Evolutionary conservation across 306 rosid species (phyloP).

Genomic region (Dalbergia cochinchinensis): DNA sequence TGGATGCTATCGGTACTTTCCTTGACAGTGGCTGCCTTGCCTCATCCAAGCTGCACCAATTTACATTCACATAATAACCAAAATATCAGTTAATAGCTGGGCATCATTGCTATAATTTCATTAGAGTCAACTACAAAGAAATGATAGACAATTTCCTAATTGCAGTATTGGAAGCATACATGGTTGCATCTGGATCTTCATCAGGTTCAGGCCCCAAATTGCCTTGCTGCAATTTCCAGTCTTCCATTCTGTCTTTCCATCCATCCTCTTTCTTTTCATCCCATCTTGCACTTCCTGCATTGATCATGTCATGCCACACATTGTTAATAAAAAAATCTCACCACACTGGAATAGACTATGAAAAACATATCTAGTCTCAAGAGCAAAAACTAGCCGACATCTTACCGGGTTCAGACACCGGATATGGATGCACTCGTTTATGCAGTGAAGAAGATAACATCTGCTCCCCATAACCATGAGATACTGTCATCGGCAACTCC

Average conservation of each 20-base stretch:
- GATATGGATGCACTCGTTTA: slow-evolving; percentile 80
- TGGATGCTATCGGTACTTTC: slow-evolving; percentile 92
- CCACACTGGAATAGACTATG: too few relatives aligned
- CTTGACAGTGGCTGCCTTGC: slow-evolving; percentile 94
- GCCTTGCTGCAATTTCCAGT: slow-evolving; percentile 96
- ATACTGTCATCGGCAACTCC: slow-evolving; percentile 57
- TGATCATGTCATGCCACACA: slow-evolving; percentile 5
- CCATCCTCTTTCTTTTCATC: slow-evolving; percentile 70
- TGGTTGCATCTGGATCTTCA: slow-evolving; percentile 73
- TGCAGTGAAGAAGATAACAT: slow-evolving; percentile 75
- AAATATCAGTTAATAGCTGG: not conserved
- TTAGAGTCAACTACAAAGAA: not conserved
- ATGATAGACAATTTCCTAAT: slow-evolving; percentile 9
- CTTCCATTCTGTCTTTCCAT: slow-evolving; percentile 80
- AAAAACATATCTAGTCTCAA: too few relatives aligned
- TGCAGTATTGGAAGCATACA: slow-evolving; percentile 47
- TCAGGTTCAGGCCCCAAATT: slow-evolving; percentile 86
- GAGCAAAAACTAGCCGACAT: not conserved
- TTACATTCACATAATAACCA: slow-evolving; percentile 35
- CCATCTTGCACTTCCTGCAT: slow-evolving; percentile 80
- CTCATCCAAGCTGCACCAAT: slow-evolving; percentile 80
- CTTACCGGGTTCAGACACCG: slow-evolving; percentile 72
- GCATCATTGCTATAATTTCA: slow-evolving; percentile 10
- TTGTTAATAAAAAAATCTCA: too few relatives aligned
- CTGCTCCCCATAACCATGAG: slow-evolving; percentile 74